A percentile compares a stretch with the other conserved stretches of the same genome.
phyloP scores from a whole-genome alignment of 1,284 basidiomycete genomes.

The Malassezia arunalokei region DNA sequence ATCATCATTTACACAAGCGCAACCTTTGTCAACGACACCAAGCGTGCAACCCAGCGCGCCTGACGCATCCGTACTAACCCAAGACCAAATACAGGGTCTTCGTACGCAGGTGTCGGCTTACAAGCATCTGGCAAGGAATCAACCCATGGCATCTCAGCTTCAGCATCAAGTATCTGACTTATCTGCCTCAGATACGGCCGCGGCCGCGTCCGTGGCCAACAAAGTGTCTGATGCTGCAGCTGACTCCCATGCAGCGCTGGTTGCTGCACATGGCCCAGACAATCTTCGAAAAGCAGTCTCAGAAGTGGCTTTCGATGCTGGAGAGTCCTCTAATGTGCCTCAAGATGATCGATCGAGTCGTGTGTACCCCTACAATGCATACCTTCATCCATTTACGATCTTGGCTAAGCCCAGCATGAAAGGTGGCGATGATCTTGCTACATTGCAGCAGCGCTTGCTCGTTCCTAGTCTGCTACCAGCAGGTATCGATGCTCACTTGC shows the following conservation, averaged over 20 bases:
- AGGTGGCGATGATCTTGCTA: constrained; percentile 48
- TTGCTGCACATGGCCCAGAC: constrained; percentile 47
- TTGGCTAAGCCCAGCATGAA: constrained; percentile 42
- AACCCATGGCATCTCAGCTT: constrained; percentile 66
- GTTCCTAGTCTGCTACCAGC: constrained; percentile 78
- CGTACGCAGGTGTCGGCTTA: constrained; percentile 80
- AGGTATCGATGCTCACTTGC: constrained; percentile 82
- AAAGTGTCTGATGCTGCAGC: constrained; percentile 63
- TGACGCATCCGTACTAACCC: constrained; percentile 16
- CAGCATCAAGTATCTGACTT: constrained; percentile 54
- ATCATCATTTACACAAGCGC: constrained; percentile 1
- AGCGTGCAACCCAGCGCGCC: constrained; percentile 24
- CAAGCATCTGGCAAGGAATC: constrained; percentile 66
- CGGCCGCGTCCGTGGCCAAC: constrained; percentile 57
- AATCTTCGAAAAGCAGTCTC: background rate
- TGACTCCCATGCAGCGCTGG: constrained; percentile 54
- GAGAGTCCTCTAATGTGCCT: constrained; percentile 11
- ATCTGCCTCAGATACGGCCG: constrained; percentile 51
- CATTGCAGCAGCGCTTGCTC: constrained; percentile 66
- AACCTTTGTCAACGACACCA: constrained; percentile 22
- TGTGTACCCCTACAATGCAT: constrained; percentile 94
- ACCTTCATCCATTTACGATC: constrained; percentile 64
- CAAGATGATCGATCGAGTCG: constrained; percentile 62
- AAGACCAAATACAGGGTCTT: constrained; percentile 68
- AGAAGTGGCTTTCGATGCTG: constrained; percentile 5